phyloP scores from a whole-genome alignment of 2,329 filamentous ascomycete genomes.

The Colletotrichum sp. region DNA sequence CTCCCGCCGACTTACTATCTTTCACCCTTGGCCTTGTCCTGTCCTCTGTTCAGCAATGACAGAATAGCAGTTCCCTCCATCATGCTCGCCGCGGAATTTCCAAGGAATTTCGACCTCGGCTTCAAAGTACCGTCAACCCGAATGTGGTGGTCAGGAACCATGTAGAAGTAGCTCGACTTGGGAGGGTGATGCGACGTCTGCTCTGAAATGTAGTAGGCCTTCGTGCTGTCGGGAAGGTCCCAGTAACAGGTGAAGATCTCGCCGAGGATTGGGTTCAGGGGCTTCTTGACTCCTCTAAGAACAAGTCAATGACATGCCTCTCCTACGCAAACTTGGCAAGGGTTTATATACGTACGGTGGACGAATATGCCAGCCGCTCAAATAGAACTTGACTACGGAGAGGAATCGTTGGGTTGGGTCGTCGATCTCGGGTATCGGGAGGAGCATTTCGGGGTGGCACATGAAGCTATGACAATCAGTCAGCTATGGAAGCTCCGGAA shows the following conservation, averaged over 20 bases:
- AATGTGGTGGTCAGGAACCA: conserved; percentile 92
- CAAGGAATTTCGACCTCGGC: conserved; percentile 91
- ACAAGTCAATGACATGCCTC: neutral
- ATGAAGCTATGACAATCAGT: conserved; percentile 75
- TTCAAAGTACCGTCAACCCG: conserved; percentile 96
- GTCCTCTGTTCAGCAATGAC: conserved; percentile 78
- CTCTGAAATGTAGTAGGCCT: conserved; percentile 94
- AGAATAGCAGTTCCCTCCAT: conserved; percentile 97
- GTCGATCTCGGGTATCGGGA: conserved; percentile 85
- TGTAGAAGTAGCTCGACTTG: conserved; percentile 99
- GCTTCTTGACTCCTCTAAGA: conserved; percentile 96
- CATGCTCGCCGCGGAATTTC: conserved; percentile 95
- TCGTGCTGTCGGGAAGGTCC: conserved; percentile 84
- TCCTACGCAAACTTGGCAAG: neutral
- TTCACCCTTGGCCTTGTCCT: conserved; percentile 71
- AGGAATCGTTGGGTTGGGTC: conserved; percentile 91
- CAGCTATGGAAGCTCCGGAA: neutral
- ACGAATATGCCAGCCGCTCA: conserved; percentile 98
- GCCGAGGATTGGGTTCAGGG: conserved; percentile 93
- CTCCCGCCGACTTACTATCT: conserved; percentile 73
- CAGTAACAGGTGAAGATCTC: conserved; percentile 96
- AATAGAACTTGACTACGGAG: conserved; percentile 95
- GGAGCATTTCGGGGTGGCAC: conserved; percentile 95
- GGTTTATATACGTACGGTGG: conserved; percentile 72
- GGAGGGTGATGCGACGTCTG: conserved; percentile 98